These are phyloP conservation scores for Anisodus tanguticus DNA, from an alignment of 257 asterid species.

Conservation along the genomic window DNA sequence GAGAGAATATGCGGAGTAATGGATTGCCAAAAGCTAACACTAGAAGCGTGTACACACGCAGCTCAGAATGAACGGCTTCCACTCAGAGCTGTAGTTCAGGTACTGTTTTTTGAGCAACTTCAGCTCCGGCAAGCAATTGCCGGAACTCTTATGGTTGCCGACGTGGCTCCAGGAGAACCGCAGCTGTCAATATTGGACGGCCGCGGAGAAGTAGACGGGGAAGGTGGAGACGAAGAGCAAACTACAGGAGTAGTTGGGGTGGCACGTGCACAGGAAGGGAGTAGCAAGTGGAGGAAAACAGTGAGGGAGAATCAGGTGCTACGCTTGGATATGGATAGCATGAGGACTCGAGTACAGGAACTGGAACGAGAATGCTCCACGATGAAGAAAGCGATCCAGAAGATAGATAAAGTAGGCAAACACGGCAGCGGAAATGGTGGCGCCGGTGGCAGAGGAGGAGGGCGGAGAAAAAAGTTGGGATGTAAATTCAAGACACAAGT, in stretches of 20 bases:
- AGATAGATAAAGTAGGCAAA: constrained; percentile 59
- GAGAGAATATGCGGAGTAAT: constrained; percentile 78
- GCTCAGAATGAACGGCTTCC: constrained; percentile 98
- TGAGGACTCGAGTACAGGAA: constrained; percentile 86
- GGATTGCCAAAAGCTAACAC: constrained; percentile 87
- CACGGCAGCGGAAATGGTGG: constrained; percentile 15
- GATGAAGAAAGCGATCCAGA: constrained; percentile 72
- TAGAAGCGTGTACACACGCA: constrained; percentile 97
- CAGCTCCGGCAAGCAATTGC: constrained; percentile 97
- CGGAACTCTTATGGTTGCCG: constrained; percentile 65
- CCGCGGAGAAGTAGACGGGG: background rate
- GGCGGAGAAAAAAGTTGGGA: constrained; percentile 78
- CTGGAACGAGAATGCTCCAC: constrained; percentile 84
- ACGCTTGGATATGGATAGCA: constrained; percentile 80
- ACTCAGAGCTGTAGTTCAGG: constrained; percentile 91
- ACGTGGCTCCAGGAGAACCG: constrained; percentile 41
- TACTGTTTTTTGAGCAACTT: constrained; percentile 92
- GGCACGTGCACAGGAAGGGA: constrained; percentile 41
- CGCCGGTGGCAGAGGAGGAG: constrained; percentile 27
- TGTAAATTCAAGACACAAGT: constrained; percentile 93
- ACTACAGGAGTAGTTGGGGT: constrained; percentile 31
- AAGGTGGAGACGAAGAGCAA: constrained; percentile 37
- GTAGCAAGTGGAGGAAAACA: constrained; percentile 66
- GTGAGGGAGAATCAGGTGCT: constrained; percentile 90
- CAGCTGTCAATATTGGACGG: constrained; percentile 29